Evolutionary conservation across 768 basidiomycete genomes (phyloP), one percentile per base, ranked within the genome.

Genomic region (Mycena metata): DNA sequence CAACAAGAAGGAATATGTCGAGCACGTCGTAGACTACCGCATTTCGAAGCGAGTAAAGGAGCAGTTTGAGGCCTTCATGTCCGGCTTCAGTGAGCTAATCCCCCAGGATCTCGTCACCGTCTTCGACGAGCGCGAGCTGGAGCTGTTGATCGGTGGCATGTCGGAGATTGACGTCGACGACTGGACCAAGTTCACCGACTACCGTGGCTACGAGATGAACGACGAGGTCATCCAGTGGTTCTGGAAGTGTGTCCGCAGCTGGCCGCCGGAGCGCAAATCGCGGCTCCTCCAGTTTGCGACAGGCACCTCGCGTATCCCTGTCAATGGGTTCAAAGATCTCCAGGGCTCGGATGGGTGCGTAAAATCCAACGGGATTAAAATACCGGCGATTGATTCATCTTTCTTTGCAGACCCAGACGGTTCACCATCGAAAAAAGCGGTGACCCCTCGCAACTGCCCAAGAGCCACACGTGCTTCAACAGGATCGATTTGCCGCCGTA

Each of bases 351-450:
- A 99, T 78, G 98, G 70, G 66, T 67, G 36, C 59, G 69, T 67
- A 51, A 41, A n/a, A 49, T 56, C n/a, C 10, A 26, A 23, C 47
- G 24, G 52, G 5, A 3, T 61, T 30, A 9, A 35, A 1, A 17
- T 8, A 12, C 15, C 59, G 11, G 35, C 43, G 3, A 46, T 51
- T 59, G 26, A 60, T 24, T 6, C 19, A 4, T 35, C 11, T 30
- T 39, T 39, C 23, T 7, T 5, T 39, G 46, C 33, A 66, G 60
- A 63, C 70, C 61, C 17, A 46, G 64, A 52, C 43, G 57, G 52
- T 99, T 99, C 81, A 99, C 98, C 10, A 98, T 99, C 76, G 98
- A 99, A 81, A 99, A 99, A 83, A 94, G 95, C 41, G 98, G 98
- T 30, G 98, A 99, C 76, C 94, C 96, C 23, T 93, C 93, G 24